A percentile compares a stretch with the other conserved stretches of the same genome.
These are phyloP conservation scores for Gamsiella multidivaricata DNA, from an alignment of 192 early-diverging fungal species.

Conservation along the genomic window DNA sequence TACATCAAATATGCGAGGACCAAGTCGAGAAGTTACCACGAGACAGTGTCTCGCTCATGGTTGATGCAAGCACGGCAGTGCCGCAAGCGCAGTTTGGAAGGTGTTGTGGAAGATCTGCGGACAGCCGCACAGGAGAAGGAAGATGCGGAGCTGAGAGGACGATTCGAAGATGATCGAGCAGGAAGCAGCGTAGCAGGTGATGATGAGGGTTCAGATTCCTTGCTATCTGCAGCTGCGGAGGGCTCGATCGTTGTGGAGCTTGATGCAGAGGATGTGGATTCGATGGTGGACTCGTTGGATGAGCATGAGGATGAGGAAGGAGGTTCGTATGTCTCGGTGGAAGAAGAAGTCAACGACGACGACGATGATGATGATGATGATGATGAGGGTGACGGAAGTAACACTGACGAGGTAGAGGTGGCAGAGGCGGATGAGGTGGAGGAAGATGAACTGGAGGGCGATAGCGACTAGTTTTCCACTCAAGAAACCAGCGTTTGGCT, in stretches of 20 bases:
- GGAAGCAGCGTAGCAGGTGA: background rate
- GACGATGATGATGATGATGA: conserved; percentile 38
- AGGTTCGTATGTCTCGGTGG: conserved; percentile 3
- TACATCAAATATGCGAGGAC: conserved; percentile 51
- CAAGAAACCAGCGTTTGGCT: too few relatives aligned
- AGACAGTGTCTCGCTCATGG: conserved; percentile 31
- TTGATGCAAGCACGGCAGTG: conserved; percentile 20
- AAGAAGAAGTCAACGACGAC: conserved; percentile 36
- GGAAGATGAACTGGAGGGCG: background rate
- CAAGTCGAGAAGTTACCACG: conserved; percentile 46
- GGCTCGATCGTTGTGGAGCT: background rate
- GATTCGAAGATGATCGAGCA: background rate
- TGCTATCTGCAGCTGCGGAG: background rate
- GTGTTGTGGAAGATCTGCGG: conserved; percentile 33
- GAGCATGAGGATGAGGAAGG: conserved; percentile 23
- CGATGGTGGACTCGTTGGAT: conserved; percentile 30
- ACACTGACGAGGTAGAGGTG: conserved; percentile 35
- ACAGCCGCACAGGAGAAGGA: conserved; percentile 27
- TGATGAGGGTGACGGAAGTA: conserved; percentile 14
- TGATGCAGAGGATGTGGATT: conserved; percentile 42
- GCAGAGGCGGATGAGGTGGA: conserved; percentile 1
- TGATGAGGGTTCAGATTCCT: conserved; percentile 3
- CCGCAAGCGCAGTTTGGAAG: conserved; percentile 45
- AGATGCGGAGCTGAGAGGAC: conserved; percentile 8
- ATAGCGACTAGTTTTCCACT: too few relatives aligned